Conservation (phyloP, 1,284 basidiomycete genomes). For the Volvariella surrecta region DNA sequence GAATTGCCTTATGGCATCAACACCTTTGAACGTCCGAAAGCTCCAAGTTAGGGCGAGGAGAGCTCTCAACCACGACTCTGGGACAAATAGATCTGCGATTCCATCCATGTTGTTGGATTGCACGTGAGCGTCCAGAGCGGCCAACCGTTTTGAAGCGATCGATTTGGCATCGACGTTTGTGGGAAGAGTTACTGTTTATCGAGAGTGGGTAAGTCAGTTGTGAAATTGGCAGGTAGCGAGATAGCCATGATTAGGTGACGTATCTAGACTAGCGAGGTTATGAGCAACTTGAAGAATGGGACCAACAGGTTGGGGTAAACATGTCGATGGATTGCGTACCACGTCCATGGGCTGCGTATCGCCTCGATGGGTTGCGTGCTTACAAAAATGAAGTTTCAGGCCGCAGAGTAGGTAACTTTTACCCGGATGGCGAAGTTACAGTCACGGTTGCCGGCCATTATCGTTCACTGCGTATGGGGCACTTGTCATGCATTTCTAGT, state of each 20-base stretch:
- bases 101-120: conserved; percentile 26
- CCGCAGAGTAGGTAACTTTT: no score
- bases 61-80: conserved; percentile 50
- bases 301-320: no score
- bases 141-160: conserved; percentile 38
- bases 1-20: conserved; percentile 30
- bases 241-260: conserved; percentile 6
- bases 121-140: conserved; percentile 27
- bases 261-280: no score
- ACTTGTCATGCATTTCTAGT: no score
- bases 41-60: conserved; percentile 57
- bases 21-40: conserved; percentile 51
- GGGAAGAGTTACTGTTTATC: conserved; percentile 25
- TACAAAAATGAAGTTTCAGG: no score
- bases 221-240: conserved; percentile 7
- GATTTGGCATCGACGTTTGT: conserved; percentile 25
- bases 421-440: no score
- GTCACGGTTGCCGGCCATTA: no score
- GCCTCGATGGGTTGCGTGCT: no score
- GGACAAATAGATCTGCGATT: conserved; percentile 29
- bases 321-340: no score
- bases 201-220: conserved; percentile 32
- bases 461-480: no score
- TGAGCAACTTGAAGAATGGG: no score
- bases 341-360: no score